Evolutionary conservation across 2,329 filamentous ascomycete species (phyloP), one percentile per base, ranked within the genome.

Genomic region (Thelonectria olida): DNA sequence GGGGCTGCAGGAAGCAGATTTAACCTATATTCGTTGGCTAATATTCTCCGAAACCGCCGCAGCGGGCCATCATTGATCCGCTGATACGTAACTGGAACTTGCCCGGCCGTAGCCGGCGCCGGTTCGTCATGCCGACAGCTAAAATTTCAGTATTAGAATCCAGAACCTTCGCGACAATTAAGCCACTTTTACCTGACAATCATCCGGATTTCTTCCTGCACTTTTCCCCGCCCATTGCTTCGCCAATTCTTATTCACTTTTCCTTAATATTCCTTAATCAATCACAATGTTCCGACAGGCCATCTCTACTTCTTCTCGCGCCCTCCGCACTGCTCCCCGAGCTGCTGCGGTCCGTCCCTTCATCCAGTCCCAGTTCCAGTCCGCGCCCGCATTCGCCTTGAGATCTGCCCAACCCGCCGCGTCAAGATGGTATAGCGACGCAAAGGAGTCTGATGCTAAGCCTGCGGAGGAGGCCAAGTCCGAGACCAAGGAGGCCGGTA

Each of bases 401-500:
- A 75, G 78, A 71, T 69, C 75, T 9, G 67, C 73, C 55, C 79
- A 75, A 59, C 79, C 76, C 20, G 56, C 65, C 22, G 55, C 66
- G 15, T 68, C 71, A 60, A 76, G 82, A 73, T 84, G 81, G 81
- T 85, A 84, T 72, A 84, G 83, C 74, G 81, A 84, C 61, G 67
- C 77, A 36, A 81, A 80, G 70, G 75, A 79, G 58, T 61, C 70
- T 5, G 67, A 76, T 13, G 62, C 74, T 2, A 73, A 76, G 60
- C 67, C 60, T 34, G 31, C 65, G 7, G 68, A 73, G 61, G 74
- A 75, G 60, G 64, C 70, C 19, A 74, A 75, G 52, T 66, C 66
- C 17, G 72, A 66, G 17, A 67, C 66, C 23, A 73, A 76, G 61
- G 68, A 73, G 17, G 68, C 61, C 7, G 63, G 57, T 38, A 69